Conservation (phyloP, 148 eudicot species). For the Chenopodium formosanum region DNA sequence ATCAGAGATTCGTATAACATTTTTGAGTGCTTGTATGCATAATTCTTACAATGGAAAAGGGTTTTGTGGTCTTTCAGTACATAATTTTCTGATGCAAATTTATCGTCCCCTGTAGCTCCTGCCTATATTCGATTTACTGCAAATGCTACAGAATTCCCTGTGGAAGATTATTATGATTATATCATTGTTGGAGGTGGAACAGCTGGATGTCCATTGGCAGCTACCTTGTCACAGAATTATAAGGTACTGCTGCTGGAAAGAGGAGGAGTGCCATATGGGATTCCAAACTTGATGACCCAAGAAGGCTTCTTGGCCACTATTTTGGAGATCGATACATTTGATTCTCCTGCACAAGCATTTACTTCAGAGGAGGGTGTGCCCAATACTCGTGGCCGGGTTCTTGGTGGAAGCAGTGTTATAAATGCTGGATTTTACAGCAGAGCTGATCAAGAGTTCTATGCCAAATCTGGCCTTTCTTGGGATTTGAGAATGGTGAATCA, state of each 20-base stretch:
- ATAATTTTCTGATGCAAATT: background rate
- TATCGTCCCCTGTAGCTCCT: slow-evolving; percentile 54
- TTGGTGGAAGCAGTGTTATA: slow-evolving; percentile 91
- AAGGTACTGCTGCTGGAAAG: slow-evolving; percentile 72
- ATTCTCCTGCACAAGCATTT: slow-evolving; percentile 81
- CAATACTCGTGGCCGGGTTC: slow-evolving; percentile 88
- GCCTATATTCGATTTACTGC: slow-evolving; percentile 50
- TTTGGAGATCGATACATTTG: slow-evolving; percentile 41
- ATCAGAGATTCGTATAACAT: background rate
- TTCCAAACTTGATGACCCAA: slow-evolving; percentile 62
- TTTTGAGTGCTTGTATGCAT: background rate
- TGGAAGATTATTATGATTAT: slow-evolving; percentile 73
- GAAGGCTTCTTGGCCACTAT: slow-evolving; percentile 69
- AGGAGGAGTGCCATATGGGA: slow-evolving; percentile 74
- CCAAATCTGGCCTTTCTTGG: slow-evolving; percentile 54
- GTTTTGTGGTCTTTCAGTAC: background rate
- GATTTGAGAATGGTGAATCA: slow-evolving; percentile 55
- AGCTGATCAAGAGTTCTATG: slow-evolving; percentile 65
- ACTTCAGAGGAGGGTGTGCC: slow-evolving; percentile 93
- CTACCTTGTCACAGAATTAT: slow-evolving; percentile 60
- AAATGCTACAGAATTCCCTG: slow-evolving; percentile 71
- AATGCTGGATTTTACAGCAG: slow-evolving; percentile 91
- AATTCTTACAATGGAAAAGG: background rate
- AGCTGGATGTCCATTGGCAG: slow-evolving; percentile 85
- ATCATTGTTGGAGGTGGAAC: slow-evolving; percentile 89